A percentile compares a stretch with the other conserved stretches of the same genome.
Evolutionary conservation across 345 rosid genomes (phyloP).

Genomic region (Citrus sinensis): DNA sequence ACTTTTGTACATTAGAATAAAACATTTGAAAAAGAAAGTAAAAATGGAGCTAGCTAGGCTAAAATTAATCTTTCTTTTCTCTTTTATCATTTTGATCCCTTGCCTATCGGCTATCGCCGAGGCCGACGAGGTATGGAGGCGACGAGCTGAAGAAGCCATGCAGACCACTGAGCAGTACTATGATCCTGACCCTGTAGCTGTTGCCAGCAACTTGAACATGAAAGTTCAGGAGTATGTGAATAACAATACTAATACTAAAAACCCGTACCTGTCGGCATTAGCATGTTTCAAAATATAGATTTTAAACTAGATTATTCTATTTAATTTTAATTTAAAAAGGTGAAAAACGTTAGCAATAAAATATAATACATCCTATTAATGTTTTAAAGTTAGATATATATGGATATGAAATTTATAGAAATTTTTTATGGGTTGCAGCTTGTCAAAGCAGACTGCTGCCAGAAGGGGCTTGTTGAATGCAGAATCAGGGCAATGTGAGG

Average conservation of each 20-base stretch:
- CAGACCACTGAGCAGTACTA: neutral
- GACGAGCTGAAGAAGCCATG: conserved; percentile 37
- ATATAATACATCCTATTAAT: no score
- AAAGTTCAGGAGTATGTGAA: conserved; percentile 18
- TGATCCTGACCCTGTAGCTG: no score
- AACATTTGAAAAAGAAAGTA: neutral
- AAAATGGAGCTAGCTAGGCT: conserved; percentile 10
- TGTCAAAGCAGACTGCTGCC: neutral
- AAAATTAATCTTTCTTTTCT: conserved; percentile 19
- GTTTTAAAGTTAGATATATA: no score
- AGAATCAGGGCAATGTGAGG: neutral
- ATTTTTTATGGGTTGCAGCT: neutral
- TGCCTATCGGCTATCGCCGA: conserved; percentile 23
- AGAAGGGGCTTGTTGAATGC: conserved; percentile 20
- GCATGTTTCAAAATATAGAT: no score
- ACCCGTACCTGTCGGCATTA: no score
- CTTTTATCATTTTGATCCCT: conserved; percentile 24
- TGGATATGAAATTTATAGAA: no score
- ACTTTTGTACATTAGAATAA: no score
- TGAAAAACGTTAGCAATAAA: no score
- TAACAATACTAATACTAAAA: no score
- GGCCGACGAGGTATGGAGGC: conserved; percentile 39
- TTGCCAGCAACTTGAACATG: conserved; percentile 10
- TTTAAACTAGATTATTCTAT: no score
- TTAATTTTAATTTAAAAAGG: no score